A percentile compares a stretch with the other conserved stretches of the same genome.
Evolutionary conservation across 1,284 basidiomycete species (phyloP).

Genomic region (Austroboletus novae-zelandiae): DNA sequence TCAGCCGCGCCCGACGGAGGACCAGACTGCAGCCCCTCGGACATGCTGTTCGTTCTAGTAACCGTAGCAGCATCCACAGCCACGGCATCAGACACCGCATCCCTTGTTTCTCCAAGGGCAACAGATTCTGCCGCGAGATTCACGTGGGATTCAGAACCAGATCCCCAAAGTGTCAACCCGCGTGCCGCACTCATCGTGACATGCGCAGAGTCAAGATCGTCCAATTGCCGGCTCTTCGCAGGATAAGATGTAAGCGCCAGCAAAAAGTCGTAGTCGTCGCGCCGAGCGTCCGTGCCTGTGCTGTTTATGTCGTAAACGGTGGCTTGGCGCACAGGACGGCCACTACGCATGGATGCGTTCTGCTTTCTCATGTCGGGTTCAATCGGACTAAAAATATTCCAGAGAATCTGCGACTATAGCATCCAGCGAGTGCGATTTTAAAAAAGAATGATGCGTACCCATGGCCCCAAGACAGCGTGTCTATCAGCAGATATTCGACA

Average conservation of each 20-base stretch:
- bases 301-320: slow-evolving; percentile 11
- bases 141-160: slow-evolving; percentile 1
- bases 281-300: slow-evolving; percentile 12
- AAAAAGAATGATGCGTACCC: slow-evolving; percentile 41
- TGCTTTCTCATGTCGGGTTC: slow-evolving; percentile 34
- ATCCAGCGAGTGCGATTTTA: slow-evolving; percentile 4
- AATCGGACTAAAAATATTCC: slow-evolving; percentile 45
- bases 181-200: slow-evolving; percentile 41
- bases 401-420: slow-evolving; percentile 38
- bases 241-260: slow-evolving; percentile 38
- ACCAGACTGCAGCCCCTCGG: neutral
- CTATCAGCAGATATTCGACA: slow-evolving; percentile 45
- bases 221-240: slow-evolving; percentile 33
- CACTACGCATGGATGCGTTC: slow-evolving; percentile 32
- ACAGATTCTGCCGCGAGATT: neutral
- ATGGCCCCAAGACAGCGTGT: slow-evolving; percentile 50
- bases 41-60: neutral
- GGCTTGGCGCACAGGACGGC: slow-evolving; percentile 19
- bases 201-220: slow-evolving; percentile 40
- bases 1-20: slow-evolving; percentile 5
- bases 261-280: slow-evolving; percentile 48
- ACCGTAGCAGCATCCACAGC: neutral
- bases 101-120: neutral
- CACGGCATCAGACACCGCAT: neutral
- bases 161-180: slow-evolving; percentile 44